Base-by-base conservation (phyloP, 352 stramenopile species). In the Globisporangium parvum region DNA sequence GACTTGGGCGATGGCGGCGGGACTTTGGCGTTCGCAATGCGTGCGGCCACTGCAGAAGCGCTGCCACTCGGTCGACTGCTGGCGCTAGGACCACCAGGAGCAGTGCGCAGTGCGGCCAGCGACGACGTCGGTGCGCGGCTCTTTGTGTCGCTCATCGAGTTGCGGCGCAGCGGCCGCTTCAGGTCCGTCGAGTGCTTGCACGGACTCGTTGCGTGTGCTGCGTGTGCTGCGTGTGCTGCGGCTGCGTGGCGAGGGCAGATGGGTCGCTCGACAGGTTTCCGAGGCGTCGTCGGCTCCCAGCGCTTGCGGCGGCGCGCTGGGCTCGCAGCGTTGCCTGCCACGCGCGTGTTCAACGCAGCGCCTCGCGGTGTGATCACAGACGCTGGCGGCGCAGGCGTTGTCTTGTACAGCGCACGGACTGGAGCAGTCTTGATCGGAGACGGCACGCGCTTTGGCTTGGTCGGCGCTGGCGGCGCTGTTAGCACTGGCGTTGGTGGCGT, bases 281-380 rank as follows among this genome's bases (percentile, higher is more conserved):
- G 55, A 2, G 55, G 55, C 20, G 54, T 44, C n/a, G 39, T 61
- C 14, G 47, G 55, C 2, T 47, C 55, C 8, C 47, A 61, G n/a
- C 48, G 55, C 1, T 51, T 35, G 45, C 28, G 52, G 5, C 28
- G 28, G 23, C 21, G 28, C 20, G 14, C 12, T n/a, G 31, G 28
- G 6, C 18, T 21, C 20, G 33, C 17, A 3, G 2, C 9, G 2
- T 23, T 33, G 39, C 11, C 15, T 31, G n/a, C 9, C 33, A 41
- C 18, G 39, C 39, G 39, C 31, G 31, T 12, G 31, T 37, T 37
- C 8, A 37, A 37, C 31, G 31, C 31, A 37, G 31, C 31, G 31
- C 31, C 31, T 37, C 31, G 31, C 8, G 39, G 39, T 44, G 39
- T 44, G 39, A 44, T 44, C 39, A 44, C 15, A 20, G 39, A n/a